These are phyloP conservation scores for Umbelopsis ramanniana DNA, from an alignment of 192 early-diverging fungal species.

Conservation along the genomic window DNA sequence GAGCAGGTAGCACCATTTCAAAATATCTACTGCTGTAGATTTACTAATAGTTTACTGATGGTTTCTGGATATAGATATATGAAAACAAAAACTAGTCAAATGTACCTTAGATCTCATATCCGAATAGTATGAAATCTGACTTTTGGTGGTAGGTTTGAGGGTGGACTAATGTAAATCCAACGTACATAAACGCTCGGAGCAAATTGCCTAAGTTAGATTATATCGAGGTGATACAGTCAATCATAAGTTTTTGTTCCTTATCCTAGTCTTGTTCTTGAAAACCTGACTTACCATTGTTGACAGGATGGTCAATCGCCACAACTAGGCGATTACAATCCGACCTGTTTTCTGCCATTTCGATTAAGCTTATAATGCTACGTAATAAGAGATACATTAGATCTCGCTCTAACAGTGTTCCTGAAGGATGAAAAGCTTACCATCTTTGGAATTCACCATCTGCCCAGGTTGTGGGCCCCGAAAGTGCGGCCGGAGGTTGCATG, in stretches of 20 bases:
- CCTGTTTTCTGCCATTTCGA: slow-evolving; percentile 43
- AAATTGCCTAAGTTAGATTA: slow-evolving; percentile 34
- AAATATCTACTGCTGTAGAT: too few relatives aligned
- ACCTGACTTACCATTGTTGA: neutral
- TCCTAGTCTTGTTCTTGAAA: neutral
- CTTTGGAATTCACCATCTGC: slow-evolving; percentile 38
- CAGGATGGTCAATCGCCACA: slow-evolving; percentile 32
- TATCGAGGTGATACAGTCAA: too few relatives aligned
- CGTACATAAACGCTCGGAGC: slow-evolving; percentile 67
- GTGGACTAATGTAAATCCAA: slow-evolving; percentile 64
- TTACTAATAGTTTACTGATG: too few relatives aligned
- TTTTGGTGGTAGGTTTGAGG: slow-evolving; percentile 61
- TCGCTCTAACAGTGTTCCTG: neutral
- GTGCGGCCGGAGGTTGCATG: slow-evolving; percentile 31
- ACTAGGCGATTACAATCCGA: slow-evolving; percentile 38
- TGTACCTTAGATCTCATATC: slow-evolving; percentile 57
- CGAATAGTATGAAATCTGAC: slow-evolving; percentile 55
- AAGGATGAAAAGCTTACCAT: slow-evolving; percentile 24
- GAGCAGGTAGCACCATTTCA: too few relatives aligned
- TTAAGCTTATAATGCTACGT: slow-evolving; percentile 37
- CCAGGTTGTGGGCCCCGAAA: slow-evolving; percentile 31
- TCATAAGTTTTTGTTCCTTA: too few relatives aligned
- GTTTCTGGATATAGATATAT: too few relatives aligned
- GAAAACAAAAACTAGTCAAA: neutral
- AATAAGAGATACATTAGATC: neutral